phyloP scores from a whole-genome alignment of 2,329 filamentous ascomycete genomes.

The Helotiales sp. region DNA sequence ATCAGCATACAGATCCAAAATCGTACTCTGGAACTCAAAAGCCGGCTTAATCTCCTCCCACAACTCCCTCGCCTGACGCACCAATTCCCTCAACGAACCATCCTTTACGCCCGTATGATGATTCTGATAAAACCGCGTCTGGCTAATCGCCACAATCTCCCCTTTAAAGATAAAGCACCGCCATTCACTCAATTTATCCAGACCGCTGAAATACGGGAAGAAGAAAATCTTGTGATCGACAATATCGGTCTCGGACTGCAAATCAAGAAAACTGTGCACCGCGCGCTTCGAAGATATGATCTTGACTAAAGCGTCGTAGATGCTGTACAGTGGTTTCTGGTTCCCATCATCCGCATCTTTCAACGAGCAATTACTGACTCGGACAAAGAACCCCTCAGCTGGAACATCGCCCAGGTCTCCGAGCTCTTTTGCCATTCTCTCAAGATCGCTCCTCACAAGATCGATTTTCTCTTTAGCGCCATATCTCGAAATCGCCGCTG shows the following conservation, averaged over 20 bases:
- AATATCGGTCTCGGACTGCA: neutral
- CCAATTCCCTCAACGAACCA: neutral
- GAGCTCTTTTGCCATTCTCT: neutral
- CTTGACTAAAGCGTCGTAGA: neutral
- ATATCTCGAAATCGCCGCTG: neutral
- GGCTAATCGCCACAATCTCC: neutral
- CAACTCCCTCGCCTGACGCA: neutral
- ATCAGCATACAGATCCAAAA: conserved; percentile 4
- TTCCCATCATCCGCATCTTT: conserved; percentile 1
- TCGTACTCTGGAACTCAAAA: neutral
- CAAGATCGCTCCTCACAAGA: neutral
- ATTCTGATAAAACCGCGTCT: conserved; percentile 4
- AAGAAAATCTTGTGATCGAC: conserved; percentile 5
- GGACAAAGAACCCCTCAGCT: neutral
- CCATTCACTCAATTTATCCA: conserved; percentile 1
- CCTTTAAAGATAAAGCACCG: neutral
- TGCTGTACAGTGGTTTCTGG: neutral
- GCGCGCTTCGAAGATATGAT: neutral
- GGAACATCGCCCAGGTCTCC: neutral
- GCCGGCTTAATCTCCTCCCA: neutral
- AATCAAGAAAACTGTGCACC: neutral
- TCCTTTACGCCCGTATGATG: neutral
- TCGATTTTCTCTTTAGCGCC: neutral
- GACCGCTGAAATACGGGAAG: neutral
- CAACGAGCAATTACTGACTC: neutral